phyloP scores from a whole-genome alignment of 306 rosid species.

The Sphenostylis stenocarpa region DNA sequence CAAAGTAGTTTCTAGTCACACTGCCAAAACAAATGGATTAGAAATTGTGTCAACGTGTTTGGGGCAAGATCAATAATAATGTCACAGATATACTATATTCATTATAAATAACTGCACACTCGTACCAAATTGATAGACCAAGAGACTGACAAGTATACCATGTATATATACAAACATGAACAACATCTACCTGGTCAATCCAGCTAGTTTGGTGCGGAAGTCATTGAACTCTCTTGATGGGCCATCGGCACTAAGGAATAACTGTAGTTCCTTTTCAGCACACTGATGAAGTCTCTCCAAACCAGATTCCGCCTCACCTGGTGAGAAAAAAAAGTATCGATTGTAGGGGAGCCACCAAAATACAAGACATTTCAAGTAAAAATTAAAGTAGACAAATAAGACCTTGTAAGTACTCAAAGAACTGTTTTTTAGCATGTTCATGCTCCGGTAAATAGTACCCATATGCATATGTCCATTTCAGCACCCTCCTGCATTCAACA shows the following conservation, averaged over 20 bases:
- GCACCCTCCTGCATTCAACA: conserved; percentile 95
- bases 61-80: not conserved
- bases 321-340: not conserved
- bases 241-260: conserved; percentile 58
- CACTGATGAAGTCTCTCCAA: conserved; percentile 84
- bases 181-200: conserved; percentile 60
- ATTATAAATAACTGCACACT: not conserved
- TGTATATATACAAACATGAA: not conserved
- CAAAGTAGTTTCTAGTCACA: conserved; percentile 67
- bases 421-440: conserved; percentile 70
- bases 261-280: conserved; percentile 72
- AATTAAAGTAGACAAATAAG: conserved; percentile 25
- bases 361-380: conserved; percentile 9
- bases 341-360: conserved; percentile 5
- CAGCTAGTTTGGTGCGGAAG: conserved; percentile 77
- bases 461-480: conserved; percentile 98
- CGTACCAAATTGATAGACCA: not conserved
- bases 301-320: conserved; percentile 88
- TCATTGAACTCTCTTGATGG: conserved; percentile 67
- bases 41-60: not conserved
- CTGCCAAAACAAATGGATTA: conserved; percentile 45
- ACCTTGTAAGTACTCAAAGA: conserved; percentile 87
- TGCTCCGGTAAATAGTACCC: conserved; percentile 86
- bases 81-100: not conserved
- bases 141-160: not conserved